Evolutionary conservation across 768 basidiomycete genomes (phyloP).

Genomic region (Mycena haematopus): DNA sequence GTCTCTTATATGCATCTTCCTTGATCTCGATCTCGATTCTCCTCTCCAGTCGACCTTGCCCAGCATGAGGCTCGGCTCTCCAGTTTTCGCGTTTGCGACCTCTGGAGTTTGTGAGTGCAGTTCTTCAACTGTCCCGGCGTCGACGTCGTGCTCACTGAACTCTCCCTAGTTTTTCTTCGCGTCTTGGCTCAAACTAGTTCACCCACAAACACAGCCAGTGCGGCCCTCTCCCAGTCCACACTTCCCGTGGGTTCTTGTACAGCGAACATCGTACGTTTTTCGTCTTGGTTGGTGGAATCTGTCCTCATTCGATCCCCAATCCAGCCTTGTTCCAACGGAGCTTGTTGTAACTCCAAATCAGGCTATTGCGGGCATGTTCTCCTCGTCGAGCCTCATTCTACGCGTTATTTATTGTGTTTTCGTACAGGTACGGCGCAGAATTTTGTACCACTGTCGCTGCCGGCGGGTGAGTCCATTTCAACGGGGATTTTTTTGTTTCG

Average conservation of each 20-base stretch:
- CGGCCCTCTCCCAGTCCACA: constrained; percentile 5
- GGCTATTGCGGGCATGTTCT: constrained; percentile 34
- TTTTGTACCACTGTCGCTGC: constrained; percentile 26
- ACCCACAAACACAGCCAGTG: constrained; percentile 4
- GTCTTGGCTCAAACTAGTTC: not conserved
- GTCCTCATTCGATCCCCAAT: constrained; percentile 2
- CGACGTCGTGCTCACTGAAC: not conserved
- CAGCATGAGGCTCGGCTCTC: not conserved
- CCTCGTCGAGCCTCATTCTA: not conserved
- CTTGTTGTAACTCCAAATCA: constrained; percentile 34
- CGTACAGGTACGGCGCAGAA: constrained; percentile 23
- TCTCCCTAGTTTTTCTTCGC: not conserved
- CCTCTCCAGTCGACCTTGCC: not conserved
- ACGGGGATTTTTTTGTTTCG: not conserved
- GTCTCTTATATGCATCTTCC: not conserved
- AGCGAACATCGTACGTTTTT: not conserved
- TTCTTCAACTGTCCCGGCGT: not conserved
- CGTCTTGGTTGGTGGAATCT: not conserved
- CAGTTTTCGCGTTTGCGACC: not conserved
- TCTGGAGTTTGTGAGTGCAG: constrained; percentile 2
- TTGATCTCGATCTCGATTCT: not conserved
- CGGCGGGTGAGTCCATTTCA: constrained; percentile 6
- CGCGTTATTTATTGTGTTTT: constrained; percentile 2
- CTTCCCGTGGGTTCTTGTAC: constrained; percentile 16
- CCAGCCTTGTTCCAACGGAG: constrained; percentile 35